phyloP scores from a whole-genome alignment of 1,284 basidiomycete species.

The Cryptococcus hybrid region DNA sequence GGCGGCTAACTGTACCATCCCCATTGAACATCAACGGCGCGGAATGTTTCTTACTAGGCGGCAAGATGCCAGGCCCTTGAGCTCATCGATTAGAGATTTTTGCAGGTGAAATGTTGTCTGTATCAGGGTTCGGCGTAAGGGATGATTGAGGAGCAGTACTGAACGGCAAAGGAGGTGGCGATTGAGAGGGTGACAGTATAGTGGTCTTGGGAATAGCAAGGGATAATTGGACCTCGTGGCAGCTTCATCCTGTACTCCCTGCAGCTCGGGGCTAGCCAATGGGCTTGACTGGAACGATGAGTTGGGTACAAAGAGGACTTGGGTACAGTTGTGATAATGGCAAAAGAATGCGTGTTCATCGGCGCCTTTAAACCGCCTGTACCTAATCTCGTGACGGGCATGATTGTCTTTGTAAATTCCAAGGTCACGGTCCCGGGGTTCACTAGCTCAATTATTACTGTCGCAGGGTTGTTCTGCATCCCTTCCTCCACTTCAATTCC shows the following conservation, averaged over 20 bases:
- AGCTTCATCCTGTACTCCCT: too few relatives aligned
- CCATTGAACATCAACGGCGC: slow-evolving; percentile 25
- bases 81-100: slow-evolving; percentile 20
- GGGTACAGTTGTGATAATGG: slow-evolving; percentile 34
- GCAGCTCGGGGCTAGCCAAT: too few relatives aligned
- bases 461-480: not conserved
- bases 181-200: not conserved
- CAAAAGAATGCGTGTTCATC: slow-evolving; percentile 27
- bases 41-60: not conserved
- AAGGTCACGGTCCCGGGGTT: slow-evolving; percentile 18
- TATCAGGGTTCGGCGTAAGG: not conserved
- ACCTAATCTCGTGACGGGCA: slow-evolving; percentile 23
- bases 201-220: not conserved
- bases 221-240: too few relatives aligned
- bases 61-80: slow-evolving; percentile 14
- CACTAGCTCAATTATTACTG: slow-evolving; percentile 23
- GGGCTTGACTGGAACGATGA: not conserved
- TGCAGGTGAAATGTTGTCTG: not conserved
- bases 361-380: not conserved
- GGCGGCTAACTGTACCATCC: slow-evolving; percentile 24
- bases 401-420: slow-evolving; percentile 32
- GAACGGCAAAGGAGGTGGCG: not conserved
- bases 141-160: too few relatives aligned
- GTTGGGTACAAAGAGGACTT: slow-evolving; percentile 14
- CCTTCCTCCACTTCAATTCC: not conserved